Evolutionary conservation across 768 basidiomycete species (phyloP), one percentile per base, ranked within the genome.

Genomic region (Holtermanniella nyarrowii): DNA sequence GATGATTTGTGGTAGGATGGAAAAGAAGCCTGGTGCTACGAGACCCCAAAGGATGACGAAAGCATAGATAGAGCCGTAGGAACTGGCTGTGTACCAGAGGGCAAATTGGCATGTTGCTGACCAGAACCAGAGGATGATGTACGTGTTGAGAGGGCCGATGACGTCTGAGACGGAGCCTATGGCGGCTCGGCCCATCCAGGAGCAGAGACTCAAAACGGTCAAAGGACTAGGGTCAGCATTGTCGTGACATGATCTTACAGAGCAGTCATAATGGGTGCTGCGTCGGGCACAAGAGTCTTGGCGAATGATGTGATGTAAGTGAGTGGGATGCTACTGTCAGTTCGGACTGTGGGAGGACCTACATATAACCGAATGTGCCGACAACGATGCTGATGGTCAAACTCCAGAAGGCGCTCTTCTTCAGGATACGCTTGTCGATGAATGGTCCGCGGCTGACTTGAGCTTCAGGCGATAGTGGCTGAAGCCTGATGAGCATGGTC

Each of bases 101-200:
- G 58, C 55, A 14, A 60, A 42, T 37, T 65, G 63, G 4, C 65
- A 53, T 5, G 61, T 41, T 1, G 54, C 59, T 2, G 59, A 58
- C 7, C 58, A 26, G 39, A 56, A 0, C 37, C 54, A 63, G 4
- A 56, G 49, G 7, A 63, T 40, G 39, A 65, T 56, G 47, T 60
- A 62, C 39, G 56, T 59, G 54, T 69, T 69, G 39, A 62, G 31
- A 0, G 68, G 63, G 0, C 68, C 68, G 39, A 69, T 44, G 1
- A 24, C 5, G 50, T 69, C 68, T 7, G 65, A 53, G 2, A 67
- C 48, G 26, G 49, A 52, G 13, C 68, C 68, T 1, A 65, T 57
- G 13, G 58, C 26, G 1, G 55, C 55, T 37, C 62, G 56, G n/a
- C 62, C 62, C 14, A 63, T 43, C 23, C 50, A 47, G 2, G 58